phyloP scores from a whole-genome alignment of 2,329 filamentous ascomycete species.

The Diplodia seriata region DNA sequence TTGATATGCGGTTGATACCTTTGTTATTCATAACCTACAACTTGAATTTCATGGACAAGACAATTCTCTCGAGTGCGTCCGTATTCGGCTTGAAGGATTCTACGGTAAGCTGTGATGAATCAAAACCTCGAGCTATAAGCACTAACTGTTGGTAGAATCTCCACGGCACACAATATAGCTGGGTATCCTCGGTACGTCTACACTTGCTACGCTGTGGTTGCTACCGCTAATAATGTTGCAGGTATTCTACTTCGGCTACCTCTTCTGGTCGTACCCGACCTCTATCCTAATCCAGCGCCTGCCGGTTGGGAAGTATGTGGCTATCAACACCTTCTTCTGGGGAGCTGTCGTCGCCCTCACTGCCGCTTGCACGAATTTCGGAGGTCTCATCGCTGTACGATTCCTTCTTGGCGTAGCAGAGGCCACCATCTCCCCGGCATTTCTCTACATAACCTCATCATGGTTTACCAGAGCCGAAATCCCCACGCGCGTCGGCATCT shows the following conservation, averaged over 20 bases:
- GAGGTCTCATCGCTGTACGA: slow-evolving; percentile 39
- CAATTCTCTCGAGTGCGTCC: slow-evolving; percentile 55
- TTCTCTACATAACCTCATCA: slow-evolving; percentile 41
- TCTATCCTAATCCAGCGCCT: slow-evolving; percentile 57
- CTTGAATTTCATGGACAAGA: slow-evolving; percentile 69
- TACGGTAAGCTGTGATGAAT: background rate
- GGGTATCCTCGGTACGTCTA: slow-evolving; percentile 57
- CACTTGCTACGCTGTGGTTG: no score
- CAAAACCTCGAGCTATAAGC: no score
- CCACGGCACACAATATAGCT: slow-evolving; percentile 27
- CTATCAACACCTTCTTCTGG: slow-evolving; percentile 60
- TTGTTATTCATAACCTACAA: slow-evolving; percentile 65
- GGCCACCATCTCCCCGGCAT: slow-evolving; percentile 37
- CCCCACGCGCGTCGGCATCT: slow-evolving; percentile 56
- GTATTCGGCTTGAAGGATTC: slow-evolving; percentile 63
- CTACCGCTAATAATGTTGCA: background rate
- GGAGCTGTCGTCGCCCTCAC: slow-evolving; percentile 53
- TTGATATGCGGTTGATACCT: slow-evolving; percentile 63
- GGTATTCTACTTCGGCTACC: slow-evolving; percentile 59
- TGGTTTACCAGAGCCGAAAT: slow-evolving; percentile 43
- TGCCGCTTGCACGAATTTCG: slow-evolving; percentile 39
- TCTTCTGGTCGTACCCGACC: slow-evolving; percentile 59
- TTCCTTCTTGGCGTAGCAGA: slow-evolving; percentile 43
- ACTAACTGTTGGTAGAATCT: slow-evolving; percentile 47
- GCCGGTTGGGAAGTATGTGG: slow-evolving; percentile 58